Evolutionary conservation across 768 basidiomycete genomes (phyloP), one percentile per base, ranked within the genome.

Genomic region (Russula olivacea): DNA sequence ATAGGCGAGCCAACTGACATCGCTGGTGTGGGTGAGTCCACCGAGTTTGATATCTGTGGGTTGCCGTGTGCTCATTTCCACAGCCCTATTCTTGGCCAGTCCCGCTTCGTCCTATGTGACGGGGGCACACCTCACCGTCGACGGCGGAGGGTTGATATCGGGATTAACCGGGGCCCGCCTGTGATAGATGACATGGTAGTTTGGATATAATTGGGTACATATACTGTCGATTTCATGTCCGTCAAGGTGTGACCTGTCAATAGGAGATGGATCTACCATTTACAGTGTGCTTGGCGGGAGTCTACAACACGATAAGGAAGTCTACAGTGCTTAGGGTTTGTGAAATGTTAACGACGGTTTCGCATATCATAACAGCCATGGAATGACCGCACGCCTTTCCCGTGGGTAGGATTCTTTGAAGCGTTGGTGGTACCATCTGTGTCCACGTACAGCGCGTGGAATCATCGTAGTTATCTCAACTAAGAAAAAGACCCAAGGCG

Each of bases 401-500:
- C 79, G 80, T 1, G 94, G 92, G 72, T 93, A 98, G 54, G 61
- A 52, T 10, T 86, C 82, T 6, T 81, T 80, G 71, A 98, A 96
- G 57, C 80, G 87, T 61, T 76, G 64, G 53, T 82, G 80, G 73
- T 98, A 98, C 96, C 96, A 98, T 66, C 68, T 69, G 69, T 97
- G 94, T 2, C 92, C 93, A 56, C 83, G 83, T 58, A 87, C 80
- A 2, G 91, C 91, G 25, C 95, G 77, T 0, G 93, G 89, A 14
- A 89, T 68, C 95, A 98, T 98, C 25, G 84, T 61, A 19, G 82
- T 71, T 1, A 98, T 62, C 71, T 96, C 93, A 2, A 83, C 74
- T 23, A 85, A 49, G 32, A 95, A 68, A 75, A 98, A 98, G 30
- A 92, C 75, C 80, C 85, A 93, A 1, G 93, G 90, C 0, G 94